Conservation (phyloP, 1,284 basidiomycete species). For the Lentinula novae-zelandiae region DNA sequence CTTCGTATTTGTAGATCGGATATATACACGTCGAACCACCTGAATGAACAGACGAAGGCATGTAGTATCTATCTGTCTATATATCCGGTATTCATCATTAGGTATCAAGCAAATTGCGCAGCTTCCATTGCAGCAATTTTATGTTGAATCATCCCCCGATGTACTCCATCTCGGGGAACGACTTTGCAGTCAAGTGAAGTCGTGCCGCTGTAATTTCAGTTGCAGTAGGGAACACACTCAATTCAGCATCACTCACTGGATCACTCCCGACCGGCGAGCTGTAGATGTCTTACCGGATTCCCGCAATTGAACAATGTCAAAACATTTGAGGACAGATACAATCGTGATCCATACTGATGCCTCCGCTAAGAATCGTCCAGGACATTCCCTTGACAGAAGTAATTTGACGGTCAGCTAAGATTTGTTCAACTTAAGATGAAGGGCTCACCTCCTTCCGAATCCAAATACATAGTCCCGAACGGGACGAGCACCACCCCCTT, state of each 20-base stretch:
- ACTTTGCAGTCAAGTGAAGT: not conserved
- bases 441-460: not conserved
- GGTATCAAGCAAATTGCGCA: not conserved
- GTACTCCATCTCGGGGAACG: not conserved
- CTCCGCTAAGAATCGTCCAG: slow-evolving; percentile 2
- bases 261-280: not conserved
- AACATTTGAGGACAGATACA: slow-evolving; percentile 1
- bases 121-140: not conserved
- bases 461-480: not conserved
- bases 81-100: too few relatives aligned
- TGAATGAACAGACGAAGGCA: too few relatives aligned
- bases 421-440: not conserved
- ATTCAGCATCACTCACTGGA: not conserved
- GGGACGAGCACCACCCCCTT: not conserved
- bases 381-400: not conserved
- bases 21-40: too few relatives aligned
- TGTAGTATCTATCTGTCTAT: not conserved
- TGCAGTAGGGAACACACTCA: not conserved
- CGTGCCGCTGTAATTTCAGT: not conserved
- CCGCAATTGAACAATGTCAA: not conserved
- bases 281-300: not conserved
- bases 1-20: too few relatives aligned
- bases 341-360: slow-evolving; percentile 2
- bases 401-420: not conserved
- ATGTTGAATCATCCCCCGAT: not conserved